phyloP scores from a whole-genome alignment of 345 rosid species.

The Arabis alpina region DNA sequence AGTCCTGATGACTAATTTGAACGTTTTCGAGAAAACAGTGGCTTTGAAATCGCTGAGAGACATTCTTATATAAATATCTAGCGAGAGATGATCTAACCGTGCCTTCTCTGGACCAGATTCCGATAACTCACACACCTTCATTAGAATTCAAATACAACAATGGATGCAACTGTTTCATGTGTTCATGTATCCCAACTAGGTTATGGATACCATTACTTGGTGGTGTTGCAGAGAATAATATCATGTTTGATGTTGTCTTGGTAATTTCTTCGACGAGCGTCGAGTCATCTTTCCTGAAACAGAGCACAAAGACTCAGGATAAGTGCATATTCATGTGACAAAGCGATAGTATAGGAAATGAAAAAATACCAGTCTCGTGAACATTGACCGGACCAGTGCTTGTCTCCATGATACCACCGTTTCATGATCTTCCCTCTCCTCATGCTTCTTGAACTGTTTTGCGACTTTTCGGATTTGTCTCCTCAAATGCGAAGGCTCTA shows the following conservation, averaged over 20 bases:
- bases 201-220: not conserved
- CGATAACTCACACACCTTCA: not conserved
- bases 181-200: constrained; percentile 37
- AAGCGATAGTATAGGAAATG: no score
- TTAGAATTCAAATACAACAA: constrained; percentile 10
- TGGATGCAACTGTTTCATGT: constrained; percentile 15
- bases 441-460: constrained; percentile 27
- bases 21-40: no score
- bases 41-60: no score
- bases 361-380: constrained; percentile 14
- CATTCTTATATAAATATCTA: no score
- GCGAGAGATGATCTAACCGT: no score
- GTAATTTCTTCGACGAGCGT: constrained; percentile 30
- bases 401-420: constrained; percentile 29
- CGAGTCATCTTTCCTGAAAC: constrained; percentile 36
- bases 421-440: constrained; percentile 19
- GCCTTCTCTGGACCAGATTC: no score
- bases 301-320: not conserved
- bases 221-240: constrained; percentile 1
- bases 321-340: no score
- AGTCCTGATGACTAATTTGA: no score
- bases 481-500: not conserved
- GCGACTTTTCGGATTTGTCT: constrained; percentile 29
- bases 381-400: constrained; percentile 31
- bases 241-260: constrained; percentile 10